Evolutionary conservation across 2,329 filamentous ascomycete species (phyloP).

Genomic region (Chaetomiaceae sp.): DNA sequence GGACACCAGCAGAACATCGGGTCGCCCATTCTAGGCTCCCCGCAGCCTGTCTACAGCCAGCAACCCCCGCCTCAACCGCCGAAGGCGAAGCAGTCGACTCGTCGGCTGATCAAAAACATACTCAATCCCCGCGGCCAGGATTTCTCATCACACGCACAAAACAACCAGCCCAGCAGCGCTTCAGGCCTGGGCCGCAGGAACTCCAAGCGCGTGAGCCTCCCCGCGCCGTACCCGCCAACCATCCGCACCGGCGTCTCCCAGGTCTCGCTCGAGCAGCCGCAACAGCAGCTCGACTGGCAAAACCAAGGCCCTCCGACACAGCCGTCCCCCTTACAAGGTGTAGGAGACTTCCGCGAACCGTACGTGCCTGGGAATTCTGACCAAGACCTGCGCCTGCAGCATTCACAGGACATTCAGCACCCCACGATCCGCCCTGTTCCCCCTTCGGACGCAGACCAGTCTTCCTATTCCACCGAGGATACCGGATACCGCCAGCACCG

Average conservation of each 20-base stretch:
- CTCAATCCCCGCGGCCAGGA: slow-evolving; percentile 31
- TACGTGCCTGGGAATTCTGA: slow-evolving; percentile 37
- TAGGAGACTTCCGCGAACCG: slow-evolving; percentile 35
- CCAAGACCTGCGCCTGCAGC: slow-evolving; percentile 38
- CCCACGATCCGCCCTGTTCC: slow-evolving; percentile 47
- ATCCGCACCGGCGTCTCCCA: slow-evolving; percentile 40
- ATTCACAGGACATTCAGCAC: slow-evolving; percentile 35
- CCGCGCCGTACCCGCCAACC: slow-evolving; percentile 35
- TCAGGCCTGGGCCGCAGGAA: slow-evolving; percentile 47
- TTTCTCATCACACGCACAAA: slow-evolving; percentile 27
- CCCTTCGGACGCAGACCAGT: slow-evolving; percentile 40
- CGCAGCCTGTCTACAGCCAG: slow-evolving; percentile 15
- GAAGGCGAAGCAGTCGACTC: slow-evolving; percentile 43
- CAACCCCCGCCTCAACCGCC: slow-evolving; percentile 27
- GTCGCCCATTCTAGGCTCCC: slow-evolving; percentile 24
- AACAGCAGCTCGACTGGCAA: slow-evolving; percentile 33
- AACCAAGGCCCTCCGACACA: slow-evolving; percentile 30
- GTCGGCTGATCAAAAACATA: slow-evolving; percentile 52
- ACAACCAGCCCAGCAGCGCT: slow-evolving; percentile 45
- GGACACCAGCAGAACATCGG: slow-evolving; percentile 13
- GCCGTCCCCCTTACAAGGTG: slow-evolving; percentile 43
- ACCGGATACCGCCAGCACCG: slow-evolving; percentile 39
- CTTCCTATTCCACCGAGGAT: slow-evolving; percentile 43
- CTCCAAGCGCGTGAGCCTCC: slow-evolving; percentile 54
- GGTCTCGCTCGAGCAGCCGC: slow-evolving; percentile 34